Percentiles rank a stretch among this genome's conserved stretches.
Evolutionary conservation across 768 basidiomycete species (phyloP).

Genomic region (Lentinula edodes): DNA sequence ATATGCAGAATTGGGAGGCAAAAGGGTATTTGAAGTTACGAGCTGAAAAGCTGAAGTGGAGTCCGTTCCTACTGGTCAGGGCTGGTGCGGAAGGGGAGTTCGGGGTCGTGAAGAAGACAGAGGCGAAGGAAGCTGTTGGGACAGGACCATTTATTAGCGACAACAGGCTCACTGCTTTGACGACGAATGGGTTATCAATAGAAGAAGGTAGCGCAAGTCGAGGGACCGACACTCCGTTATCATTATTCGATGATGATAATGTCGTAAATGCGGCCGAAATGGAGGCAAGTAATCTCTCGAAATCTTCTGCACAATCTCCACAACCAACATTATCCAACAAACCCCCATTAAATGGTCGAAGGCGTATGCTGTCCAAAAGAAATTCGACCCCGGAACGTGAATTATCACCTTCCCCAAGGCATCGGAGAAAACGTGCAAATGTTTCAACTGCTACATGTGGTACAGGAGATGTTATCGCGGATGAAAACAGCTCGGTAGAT

Average conservation of each 20-base stretch:
- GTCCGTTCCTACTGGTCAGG: conserved; percentile 76
- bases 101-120: conserved; percentile 19
- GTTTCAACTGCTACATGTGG: not conserved
- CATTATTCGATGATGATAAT: conserved; percentile 24
- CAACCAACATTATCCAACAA: not conserved
- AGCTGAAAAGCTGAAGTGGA: conserved; percentile 91
- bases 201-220: conserved; percentile 5
- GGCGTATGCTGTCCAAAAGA: not conserved
- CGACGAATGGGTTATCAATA: not conserved
- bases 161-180: conserved; percentile 4
- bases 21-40: conserved; percentile 76
- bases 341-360: not conserved
- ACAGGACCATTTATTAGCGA: conserved; percentile 11
- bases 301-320: not conserved
- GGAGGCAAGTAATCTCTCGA: conserved; percentile 3
- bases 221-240: conserved; percentile 10
- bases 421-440: not conserved
- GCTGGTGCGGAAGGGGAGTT: conserved; percentile 17
- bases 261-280: conserved; percentile 14
- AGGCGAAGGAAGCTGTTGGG: conserved; percentile 12
- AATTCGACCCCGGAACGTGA: not conserved
- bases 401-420: not conserved
- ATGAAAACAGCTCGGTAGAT: not conserved
- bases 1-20: conserved; percentile 61
- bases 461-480: not conserved